Percentiles rank a stretch among this genome's conserved stretches.
phyloP scores from a whole-genome alignment of 805 yeast species.

The Kluyveromyces dobzhanskii region DNA sequence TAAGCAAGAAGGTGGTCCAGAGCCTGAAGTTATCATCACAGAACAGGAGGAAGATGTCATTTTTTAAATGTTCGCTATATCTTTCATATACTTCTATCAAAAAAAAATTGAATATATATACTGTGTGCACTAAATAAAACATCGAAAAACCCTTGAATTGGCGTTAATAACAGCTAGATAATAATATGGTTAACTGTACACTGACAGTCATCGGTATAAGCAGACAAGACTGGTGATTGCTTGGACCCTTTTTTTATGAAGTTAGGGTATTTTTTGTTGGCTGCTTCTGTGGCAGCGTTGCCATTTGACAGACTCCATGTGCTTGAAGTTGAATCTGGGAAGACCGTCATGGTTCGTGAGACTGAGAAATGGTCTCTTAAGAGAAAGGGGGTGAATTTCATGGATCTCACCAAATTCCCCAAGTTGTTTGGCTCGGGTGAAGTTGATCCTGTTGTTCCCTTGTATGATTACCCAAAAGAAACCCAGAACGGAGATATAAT shows the following conservation, averaged over 20 bases:
- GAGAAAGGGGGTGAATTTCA: slow-evolving; percentile 44
- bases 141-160: too few relatives aligned
- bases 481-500: slow-evolving; percentile 34
- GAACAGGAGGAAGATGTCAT: slow-evolving; percentile 40
- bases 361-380: slow-evolving; percentile 37
- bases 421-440: slow-evolving; percentile 12
- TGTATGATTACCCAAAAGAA: slow-evolving; percentile 43
- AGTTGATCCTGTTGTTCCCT: slow-evolving; percentile 20
- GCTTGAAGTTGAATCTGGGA: slow-evolving; percentile 18
- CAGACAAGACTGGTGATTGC: too few relatives aligned
- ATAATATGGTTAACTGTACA: too few relatives aligned
- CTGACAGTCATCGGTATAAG: too few relatives aligned
- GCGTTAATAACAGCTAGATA: too few relatives aligned
- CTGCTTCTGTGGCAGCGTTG: slow-evolving; percentile 1
- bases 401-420: slow-evolving; percentile 49
- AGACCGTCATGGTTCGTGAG: slow-evolving; percentile 30
- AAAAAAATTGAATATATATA: too few relatives aligned
- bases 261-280: background rate
- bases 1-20: slow-evolving; percentile 10
- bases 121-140: too few relatives aligned
- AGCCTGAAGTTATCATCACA: slow-evolving; percentile 25
- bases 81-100: too few relatives aligned
- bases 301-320: slow-evolving; percentile 13
- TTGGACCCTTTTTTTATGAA: too few relatives aligned
- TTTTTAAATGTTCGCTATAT: slow-evolving; percentile 20